Evolutionary conservation across 305 asterid genomes (phyloP).

Genomic region (Ruellia speciosa): DNA sequence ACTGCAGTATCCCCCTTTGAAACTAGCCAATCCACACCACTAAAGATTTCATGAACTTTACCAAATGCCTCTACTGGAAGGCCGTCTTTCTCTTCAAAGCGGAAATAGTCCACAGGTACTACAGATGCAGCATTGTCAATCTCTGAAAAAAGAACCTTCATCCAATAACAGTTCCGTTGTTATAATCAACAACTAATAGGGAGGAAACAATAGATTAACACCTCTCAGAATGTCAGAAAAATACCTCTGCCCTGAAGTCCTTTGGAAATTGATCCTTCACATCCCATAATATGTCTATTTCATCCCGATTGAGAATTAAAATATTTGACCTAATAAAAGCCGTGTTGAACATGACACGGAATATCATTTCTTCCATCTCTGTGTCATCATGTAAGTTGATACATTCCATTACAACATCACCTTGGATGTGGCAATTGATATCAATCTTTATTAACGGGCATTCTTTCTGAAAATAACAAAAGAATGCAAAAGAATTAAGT

Average conservation of each 20-base stretch:
- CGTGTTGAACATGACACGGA: slow-evolving; percentile 88
- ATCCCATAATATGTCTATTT: slow-evolving; percentile 78
- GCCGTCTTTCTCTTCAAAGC: slow-evolving; percentile 92
- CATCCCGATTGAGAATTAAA: slow-evolving; percentile 80
- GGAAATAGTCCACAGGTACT: slow-evolving; percentile 52
- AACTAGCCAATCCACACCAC: slow-evolving; percentile 75
- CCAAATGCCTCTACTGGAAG: slow-evolving; percentile 95
- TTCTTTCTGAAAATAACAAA: slow-evolving; percentile 59
- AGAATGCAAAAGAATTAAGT: slow-evolving; percentile 11
- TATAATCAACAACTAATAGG: slow-evolving; percentile 21
- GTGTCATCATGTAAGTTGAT: slow-evolving; percentile 65
- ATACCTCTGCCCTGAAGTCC: slow-evolving; percentile 90
- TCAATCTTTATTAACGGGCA: slow-evolving; percentile 79
- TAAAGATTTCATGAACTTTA: slow-evolving; percentile 79
- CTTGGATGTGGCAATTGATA: slow-evolving; percentile 79
- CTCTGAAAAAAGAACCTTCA: slow-evolving; percentile 93
- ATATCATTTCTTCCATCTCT: slow-evolving; percentile 83
- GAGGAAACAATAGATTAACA: slow-evolving; percentile 22
- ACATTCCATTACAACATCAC: slow-evolving; percentile 92
- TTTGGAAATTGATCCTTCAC: slow-evolving; percentile 75
- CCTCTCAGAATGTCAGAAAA: slow-evolving; percentile 10
- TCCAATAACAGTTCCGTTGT: slow-evolving; percentile 20
- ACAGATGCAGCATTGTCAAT: slow-evolving; percentile 63
- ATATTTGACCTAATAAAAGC: slow-evolving; percentile 91
- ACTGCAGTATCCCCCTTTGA: slow-evolving; percentile 58